Percentiles rank a stretch among this genome's conserved stretches.
phyloP scores from a whole-genome alignment of 768 basidiomycete genomes.

The Pleurotus salmoneostramineus region DNA sequence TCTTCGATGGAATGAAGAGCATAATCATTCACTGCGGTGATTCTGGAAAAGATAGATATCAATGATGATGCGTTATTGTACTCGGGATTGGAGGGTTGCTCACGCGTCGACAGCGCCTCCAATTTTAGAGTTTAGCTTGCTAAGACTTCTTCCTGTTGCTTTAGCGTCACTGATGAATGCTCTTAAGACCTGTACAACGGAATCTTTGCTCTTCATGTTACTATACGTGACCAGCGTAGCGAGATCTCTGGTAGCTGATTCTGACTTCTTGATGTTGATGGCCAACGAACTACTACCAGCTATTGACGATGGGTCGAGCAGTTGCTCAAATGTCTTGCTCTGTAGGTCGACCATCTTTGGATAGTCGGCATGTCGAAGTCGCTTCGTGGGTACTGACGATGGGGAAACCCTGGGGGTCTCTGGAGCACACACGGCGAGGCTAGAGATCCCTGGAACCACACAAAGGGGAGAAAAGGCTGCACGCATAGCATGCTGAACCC shows the following conservation, averaged over 20 bases:
- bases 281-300: constrained; percentile 56
- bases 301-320: constrained; percentile 49
- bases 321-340: constrained; percentile 55
- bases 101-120: constrained; percentile 73
- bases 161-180: constrained; percentile 62
- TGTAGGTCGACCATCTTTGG: constrained; percentile 58
- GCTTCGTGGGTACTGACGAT: constrained; percentile 3
- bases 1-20: constrained; percentile 56
- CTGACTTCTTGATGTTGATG: constrained; percentile 68
- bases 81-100: constrained; percentile 16
- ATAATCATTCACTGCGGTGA: constrained; percentile 72
- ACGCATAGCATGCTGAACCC: constrained; percentile 39
- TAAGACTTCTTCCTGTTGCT: constrained; percentile 53
- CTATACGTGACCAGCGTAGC: constrained; percentile 60
- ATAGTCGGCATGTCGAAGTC: constrained; percentile 54
- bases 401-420: not conserved
- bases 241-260: constrained; percentile 73
- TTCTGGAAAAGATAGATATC: constrained; percentile 30
- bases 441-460: constrained; percentile 54
- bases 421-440: constrained; percentile 36
- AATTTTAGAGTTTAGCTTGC: constrained; percentile 62
- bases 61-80: not conserved
- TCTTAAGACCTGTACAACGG: constrained; percentile 44
- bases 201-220: constrained; percentile 56
- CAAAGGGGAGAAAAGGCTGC: constrained; percentile 56